These are phyloP conservation scores for Scheffersomyces spartinae DNA, from an alignment of 805 yeast genomes.

Conservation along the genomic window DNA sequence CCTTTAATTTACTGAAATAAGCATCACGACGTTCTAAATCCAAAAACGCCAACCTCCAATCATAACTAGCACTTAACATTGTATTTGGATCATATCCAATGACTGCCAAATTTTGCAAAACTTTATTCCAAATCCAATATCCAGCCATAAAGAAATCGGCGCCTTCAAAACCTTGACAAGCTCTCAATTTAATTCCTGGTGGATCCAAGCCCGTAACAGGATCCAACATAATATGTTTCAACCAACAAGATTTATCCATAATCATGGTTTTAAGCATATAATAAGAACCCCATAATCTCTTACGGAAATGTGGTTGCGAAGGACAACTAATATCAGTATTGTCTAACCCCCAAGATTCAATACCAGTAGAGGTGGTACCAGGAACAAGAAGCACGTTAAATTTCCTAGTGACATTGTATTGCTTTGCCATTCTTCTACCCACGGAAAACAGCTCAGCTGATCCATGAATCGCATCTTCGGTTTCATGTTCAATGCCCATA, in stretches of 20 bases:
- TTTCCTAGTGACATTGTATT: constrained; percentile 41
- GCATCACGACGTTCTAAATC: constrained; percentile 83
- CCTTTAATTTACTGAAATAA: constrained; percentile 69
- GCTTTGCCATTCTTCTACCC: constrained; percentile 50
- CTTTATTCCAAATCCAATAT: constrained; percentile 97
- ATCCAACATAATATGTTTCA: constrained; percentile 81
- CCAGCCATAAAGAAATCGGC: constrained; percentile 96
- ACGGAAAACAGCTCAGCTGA: constrained; percentile 81
- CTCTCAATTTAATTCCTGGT: constrained; percentile 63
- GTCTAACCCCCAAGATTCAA: constrained; percentile 83
- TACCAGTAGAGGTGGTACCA: constrained; percentile 90
- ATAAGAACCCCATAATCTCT: constrained; percentile 93
- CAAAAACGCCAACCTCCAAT: constrained; percentile 87
- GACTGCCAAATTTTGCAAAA: constrained; percentile 87
- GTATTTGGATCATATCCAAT: constrained; percentile 88
- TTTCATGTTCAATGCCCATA: constrained; percentile 22
- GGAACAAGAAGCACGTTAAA: constrained; percentile 89
- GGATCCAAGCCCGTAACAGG: constrained; percentile 92
- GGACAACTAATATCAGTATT: constrained; percentile 73
- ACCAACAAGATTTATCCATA: constrained; percentile 87
- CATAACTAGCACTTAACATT: constrained; percentile 88
- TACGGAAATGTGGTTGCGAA: constrained; percentile 73
- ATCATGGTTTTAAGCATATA: constrained; percentile 91
- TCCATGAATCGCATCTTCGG: constrained; percentile 26
- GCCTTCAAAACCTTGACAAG: constrained; percentile 94